Evolutionary conservation across 2,329 filamentous ascomycete genomes (phyloP).

Genomic region (Alternaria arborescens): DNA sequence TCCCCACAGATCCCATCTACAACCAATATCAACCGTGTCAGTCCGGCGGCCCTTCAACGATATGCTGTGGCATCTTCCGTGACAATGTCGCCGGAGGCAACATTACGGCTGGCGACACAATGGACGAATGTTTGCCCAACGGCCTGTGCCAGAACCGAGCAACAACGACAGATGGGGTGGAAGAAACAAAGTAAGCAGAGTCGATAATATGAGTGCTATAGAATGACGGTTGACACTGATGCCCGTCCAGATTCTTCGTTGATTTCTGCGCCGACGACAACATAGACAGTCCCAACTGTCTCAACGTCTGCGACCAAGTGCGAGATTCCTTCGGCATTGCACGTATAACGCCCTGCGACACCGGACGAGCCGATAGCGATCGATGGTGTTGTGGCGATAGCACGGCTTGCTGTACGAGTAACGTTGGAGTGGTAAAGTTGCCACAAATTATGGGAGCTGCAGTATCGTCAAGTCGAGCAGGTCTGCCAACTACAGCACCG

Average conservation of each 20-base stretch:
- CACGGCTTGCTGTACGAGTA: neutral
- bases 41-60: no score
- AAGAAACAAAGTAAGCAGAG: neutral
- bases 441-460: neutral
- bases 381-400: neutral
- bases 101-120: no score
- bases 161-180: neutral
- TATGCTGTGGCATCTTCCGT: no score
- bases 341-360: neutral
- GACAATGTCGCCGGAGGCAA: no score
- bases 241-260: neutral
- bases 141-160: neutral
- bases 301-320: neutral
- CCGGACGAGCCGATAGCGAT: no score
- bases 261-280: neutral
- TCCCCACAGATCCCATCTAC: no score
- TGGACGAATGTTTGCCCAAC: no score
- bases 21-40: no score
- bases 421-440: neutral
- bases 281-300: neutral
- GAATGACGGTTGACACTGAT: neutral
- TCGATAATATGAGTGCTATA: no score
- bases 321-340: neutral
- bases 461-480: neutral
- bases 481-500: neutral